Conservation (phyloP, 306 rosid species). For the Cucurbita ficifolia region DNA sequence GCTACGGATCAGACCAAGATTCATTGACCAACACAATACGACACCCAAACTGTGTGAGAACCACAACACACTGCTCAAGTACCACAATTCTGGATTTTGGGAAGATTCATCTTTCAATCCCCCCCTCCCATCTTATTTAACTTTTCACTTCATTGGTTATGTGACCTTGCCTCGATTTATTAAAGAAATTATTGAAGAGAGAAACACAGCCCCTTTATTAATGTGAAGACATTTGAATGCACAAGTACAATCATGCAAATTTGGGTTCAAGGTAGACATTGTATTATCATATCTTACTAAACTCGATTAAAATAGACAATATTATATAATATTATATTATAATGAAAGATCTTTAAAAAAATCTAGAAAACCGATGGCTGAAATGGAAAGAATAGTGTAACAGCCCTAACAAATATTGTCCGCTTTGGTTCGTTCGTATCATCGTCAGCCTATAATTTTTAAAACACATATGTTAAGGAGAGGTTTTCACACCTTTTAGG, state of each 20-base stretch:
- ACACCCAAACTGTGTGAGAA: constrained; percentile 4
- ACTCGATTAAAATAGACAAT: neutral
- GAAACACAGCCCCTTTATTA: neutral
- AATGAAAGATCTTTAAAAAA: no score
- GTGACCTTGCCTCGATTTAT: neutral
- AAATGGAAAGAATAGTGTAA: neutral
- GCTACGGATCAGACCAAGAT: constrained; percentile 3
- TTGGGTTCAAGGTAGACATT: neutral
- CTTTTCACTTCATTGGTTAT: neutral
- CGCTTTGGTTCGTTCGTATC: no score
- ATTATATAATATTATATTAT: neutral
- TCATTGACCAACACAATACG: constrained; percentile 7
- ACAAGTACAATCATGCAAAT: neutral
- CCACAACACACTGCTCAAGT: constrained; percentile 7
- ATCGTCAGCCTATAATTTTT: no score
- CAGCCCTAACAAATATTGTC: no score
- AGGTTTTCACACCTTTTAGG: no score
- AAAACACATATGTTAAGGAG: no score
- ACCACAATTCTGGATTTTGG: constrained; percentile 6
- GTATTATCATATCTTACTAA: neutral
- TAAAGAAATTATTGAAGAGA: neutral
- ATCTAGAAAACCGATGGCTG: neutral
- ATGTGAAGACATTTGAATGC: neutral
- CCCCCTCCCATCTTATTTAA: neutral
- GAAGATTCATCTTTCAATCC: neutral